phyloP scores from a whole-genome alignment of 1,139 yeast genomes.

The Geotrichum phurueaensis region DNA sequence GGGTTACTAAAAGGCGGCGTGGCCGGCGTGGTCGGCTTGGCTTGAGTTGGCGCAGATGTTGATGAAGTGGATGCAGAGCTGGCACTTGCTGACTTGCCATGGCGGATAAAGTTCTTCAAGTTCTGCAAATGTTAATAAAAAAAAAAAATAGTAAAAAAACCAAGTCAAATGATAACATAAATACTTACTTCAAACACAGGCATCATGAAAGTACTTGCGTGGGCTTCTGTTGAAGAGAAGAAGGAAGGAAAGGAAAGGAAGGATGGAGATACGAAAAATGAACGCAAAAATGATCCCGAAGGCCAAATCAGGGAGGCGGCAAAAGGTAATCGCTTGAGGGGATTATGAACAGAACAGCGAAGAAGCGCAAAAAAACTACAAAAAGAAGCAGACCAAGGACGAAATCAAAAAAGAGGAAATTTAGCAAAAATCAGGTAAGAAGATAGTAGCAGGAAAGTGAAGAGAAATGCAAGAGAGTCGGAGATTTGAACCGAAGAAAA shows the following conservation, averaged over 20 bases:
- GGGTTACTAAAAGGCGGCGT: background rate
- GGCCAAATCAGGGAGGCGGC: background rate
- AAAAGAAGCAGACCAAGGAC: background rate
- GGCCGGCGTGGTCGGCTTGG: background rate
- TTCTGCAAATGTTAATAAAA: slow-evolving; percentile 2
- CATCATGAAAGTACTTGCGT: slow-evolving; percentile 1
- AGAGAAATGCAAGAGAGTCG: background rate
- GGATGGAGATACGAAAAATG: background rate
- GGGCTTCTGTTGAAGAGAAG: background rate
- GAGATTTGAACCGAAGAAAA: background rate
- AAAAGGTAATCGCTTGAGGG: background rate
- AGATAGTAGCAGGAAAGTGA: background rate
- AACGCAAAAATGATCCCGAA: background rate
- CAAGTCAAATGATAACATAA: background rate
- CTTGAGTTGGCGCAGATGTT: background rate
- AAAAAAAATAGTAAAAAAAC: background rate
- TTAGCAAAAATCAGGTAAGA: background rate
- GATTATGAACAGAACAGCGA: background rate
- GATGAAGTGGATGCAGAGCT: background rate
- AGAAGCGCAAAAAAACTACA: background rate
- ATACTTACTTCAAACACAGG: slow-evolving; percentile 15
- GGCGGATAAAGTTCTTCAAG: slow-evolving; percentile 14
- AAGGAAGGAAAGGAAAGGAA: background rate
- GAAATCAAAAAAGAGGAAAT: background rate
- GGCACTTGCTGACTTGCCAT: slow-evolving; percentile 4